A percentile compares a stretch with the other conserved stretches of the same genome.
These are phyloP conservation scores for Botrytis aclada DNA, from an alignment of 2,329 filamentous ascomycete genomes.

Conservation along the genomic window DNA sequence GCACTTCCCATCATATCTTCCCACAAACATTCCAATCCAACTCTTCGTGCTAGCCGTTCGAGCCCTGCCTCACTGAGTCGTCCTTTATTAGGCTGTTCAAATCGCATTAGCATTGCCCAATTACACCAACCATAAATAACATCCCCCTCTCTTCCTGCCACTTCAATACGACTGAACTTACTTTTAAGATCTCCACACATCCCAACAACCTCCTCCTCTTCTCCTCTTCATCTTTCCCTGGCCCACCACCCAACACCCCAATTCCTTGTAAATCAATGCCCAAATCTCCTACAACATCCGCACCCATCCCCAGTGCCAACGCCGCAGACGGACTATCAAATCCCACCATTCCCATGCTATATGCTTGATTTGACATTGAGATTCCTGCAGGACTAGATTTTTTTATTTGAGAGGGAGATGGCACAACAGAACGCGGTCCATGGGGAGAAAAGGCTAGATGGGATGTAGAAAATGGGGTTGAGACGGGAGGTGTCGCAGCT, in stretches of 20 bases:
- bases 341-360: conserved; percentile 42
- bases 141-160: not conserved
- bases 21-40: conserved; percentile 64
- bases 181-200: conserved; percentile 37
- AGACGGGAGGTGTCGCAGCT: conserved; percentile 60
- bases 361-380: conserved; percentile 49
- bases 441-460: conserved; percentile 56
- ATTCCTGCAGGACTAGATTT: conserved; percentile 42
- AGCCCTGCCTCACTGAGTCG: conserved; percentile 72
- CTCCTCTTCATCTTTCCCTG: conserved; percentile 49
- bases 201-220: conserved; percentile 43
- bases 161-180: not conserved
- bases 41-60: conserved; percentile 64
- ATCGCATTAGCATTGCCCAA: conserved; percentile 29
- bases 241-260: conserved; percentile 25
- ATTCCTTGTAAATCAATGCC: conserved; percentile 37
- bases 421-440: conserved; percentile 45
- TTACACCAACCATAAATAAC: not conserved
- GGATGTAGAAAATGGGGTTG: conserved; percentile 60
- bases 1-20: conserved; percentile 50
- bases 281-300: conserved; percentile 49
- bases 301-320: conserved; percentile 53
- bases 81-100: conserved; percentile 47
- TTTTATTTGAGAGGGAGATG: conserved; percentile 59
- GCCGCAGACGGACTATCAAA: conserved; percentile 65